Conservation (phyloP, 1,284 basidiomycete genomes). For the Ustilago lituana region DNA sequence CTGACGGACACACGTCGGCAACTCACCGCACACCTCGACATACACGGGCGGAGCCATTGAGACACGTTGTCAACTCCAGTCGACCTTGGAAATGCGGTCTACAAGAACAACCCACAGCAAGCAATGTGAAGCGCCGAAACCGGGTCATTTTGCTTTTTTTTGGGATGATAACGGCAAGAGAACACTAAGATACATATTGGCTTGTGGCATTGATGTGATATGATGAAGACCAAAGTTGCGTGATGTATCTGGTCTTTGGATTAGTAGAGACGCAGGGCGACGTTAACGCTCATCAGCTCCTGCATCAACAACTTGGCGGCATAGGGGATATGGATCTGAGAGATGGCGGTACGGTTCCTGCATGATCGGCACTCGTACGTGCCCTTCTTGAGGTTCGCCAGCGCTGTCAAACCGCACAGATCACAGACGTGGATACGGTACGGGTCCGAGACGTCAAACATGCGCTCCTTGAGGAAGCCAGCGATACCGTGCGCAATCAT, state of each 20-base stretch:
- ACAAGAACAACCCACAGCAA: no score
- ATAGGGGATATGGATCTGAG: conserved; percentile 68
- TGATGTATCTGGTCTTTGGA: no score
- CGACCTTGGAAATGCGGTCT: no score
- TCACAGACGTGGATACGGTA: conserved; percentile 67
- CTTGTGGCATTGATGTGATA: neutral
- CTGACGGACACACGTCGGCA: no score
- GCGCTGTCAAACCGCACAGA: conserved; percentile 62
- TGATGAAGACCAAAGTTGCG: neutral
- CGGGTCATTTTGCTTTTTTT: conserved; percentile 7
- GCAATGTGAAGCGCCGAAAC: conserved; percentile 5
- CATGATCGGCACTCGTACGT: conserved; percentile 65
- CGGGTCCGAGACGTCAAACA: conserved; percentile 65
- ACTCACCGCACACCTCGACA: no score
- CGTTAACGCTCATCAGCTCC: conserved; percentile 72
- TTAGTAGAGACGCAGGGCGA: conserved; percentile 63
- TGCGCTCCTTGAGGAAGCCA: conserved; percentile 77
- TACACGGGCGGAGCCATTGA: no score
- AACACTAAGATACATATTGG: conserved; percentile 17
- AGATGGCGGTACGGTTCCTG: conserved; percentile 64
- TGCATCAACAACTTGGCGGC: conserved; percentile 83
- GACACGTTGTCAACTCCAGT: no score
- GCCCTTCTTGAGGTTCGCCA: conserved; percentile 65
- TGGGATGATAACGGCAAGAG: neutral
- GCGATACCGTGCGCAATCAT: conserved; percentile 99